phyloP scores from a whole-genome alignment of 257 asterid species.

The Forsythia suspensa region DNA sequence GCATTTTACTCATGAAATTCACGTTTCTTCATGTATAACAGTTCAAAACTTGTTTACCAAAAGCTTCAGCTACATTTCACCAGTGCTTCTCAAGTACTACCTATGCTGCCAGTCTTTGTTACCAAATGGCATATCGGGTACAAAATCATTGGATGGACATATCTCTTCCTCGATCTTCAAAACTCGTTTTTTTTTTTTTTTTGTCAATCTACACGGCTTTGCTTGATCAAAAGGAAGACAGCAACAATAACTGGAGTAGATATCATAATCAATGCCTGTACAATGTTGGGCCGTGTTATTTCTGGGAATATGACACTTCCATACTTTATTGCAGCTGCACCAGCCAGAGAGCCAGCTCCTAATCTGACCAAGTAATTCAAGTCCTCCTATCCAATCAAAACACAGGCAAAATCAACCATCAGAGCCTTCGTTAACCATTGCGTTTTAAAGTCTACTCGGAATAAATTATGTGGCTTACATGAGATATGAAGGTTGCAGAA shows the following conservation, averaged over 20 bases:
- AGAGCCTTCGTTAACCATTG: background rate
- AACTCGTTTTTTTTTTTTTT: no score
- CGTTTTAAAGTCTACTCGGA: background rate
- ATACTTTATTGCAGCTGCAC: background rate
- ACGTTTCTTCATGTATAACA: background rate
- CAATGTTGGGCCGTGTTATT: background rate
- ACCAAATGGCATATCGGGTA: background rate
- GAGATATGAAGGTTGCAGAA: background rate
- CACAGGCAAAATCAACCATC: no score
- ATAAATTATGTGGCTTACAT: background rate
- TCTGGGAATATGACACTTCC: background rate
- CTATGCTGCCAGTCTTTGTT: background rate
- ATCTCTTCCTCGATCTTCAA: background rate
- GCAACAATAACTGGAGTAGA: background rate
- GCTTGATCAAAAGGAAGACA: background rate
- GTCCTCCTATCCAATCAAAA: background rate
- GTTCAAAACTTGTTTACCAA: background rate
- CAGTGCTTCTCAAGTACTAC: no score
- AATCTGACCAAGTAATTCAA: background rate
- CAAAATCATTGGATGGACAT: background rate
- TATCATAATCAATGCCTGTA: background rate
- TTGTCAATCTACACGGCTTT: background rate
- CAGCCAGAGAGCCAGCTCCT: slow-evolving; percentile 1
- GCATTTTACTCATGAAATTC: background rate
- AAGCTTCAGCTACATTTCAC: no score